Conservation (phyloP, 306 rosid genomes). For the Albizia julibrissin region DNA sequence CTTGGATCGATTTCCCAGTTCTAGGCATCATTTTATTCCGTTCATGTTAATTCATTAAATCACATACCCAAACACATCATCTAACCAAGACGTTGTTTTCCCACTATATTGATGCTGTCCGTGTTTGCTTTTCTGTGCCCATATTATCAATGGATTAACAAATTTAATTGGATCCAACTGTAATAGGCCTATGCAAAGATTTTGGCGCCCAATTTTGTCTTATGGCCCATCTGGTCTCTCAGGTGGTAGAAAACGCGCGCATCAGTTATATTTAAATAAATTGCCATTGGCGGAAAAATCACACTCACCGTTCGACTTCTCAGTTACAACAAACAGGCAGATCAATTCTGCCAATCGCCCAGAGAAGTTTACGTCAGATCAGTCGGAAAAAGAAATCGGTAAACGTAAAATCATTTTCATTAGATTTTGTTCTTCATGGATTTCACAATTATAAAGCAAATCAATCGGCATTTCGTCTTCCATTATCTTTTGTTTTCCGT, state of each 20-base stretch:
- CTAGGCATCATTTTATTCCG: not conserved
- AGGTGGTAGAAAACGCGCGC: not conserved
- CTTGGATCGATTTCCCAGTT: no score
- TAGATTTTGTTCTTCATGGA: not conserved
- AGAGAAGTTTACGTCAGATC: not conserved
- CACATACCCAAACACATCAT: no score
- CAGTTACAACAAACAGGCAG: not conserved
- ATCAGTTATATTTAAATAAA: not conserved
- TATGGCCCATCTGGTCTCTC: not conserved
- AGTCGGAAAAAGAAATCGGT: not conserved
- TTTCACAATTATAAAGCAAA: constrained; percentile 2
- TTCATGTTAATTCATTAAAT: no score
- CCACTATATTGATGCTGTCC: no score
- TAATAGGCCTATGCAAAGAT: not conserved
- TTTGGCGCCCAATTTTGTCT: not conserved
- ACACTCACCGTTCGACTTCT: not conserved
- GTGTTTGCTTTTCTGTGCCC: not conserved
- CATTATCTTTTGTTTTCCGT: not conserved
- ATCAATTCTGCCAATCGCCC: not conserved
- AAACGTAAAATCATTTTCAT: not conserved
- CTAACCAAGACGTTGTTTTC: no score
- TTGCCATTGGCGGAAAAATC: not conserved
- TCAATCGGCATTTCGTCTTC: constrained; percentile 23
- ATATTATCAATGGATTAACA: not conserved
- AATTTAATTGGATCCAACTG: not conserved